Base-by-base conservation (phyloP, 805 yeast species). In the Maudiozyma barnettii region DNA sequence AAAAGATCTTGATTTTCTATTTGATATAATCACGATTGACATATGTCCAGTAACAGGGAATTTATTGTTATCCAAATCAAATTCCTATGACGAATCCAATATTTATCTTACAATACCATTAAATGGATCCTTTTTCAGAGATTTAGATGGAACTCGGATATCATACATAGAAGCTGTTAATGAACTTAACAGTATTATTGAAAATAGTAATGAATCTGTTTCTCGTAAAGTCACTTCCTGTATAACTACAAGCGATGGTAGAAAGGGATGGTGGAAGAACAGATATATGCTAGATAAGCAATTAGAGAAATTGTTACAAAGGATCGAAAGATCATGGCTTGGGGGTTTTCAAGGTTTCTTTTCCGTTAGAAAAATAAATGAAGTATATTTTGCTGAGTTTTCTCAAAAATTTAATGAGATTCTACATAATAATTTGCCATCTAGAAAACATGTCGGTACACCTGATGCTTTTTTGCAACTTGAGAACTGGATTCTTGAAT, bases 301-400 rank as follows among this genome's bases (percentile, higher is more conserved):
- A 42, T 58, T 91, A 45, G 61, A 73, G 37, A 63, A 61, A 1
- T 62, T 89, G n/a, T 59, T 91, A n/a, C 55, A 60, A 1, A 68
- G 69, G 30, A 73, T 86, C 8, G 91, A 87, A 46, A 61, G 62
- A 20, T 66, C 69, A 47, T 86, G 96, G 90, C 66, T 91, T 35
- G 88, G 91, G 13, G 95, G 91, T 0, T 84, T 88, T 53, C 67
- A 67, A 45, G 81, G 89, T 0, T 58, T 87, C 2, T 82, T 90
- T 58, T 66, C 69, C 38, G 65, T 67, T 1, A 51, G 51, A 8
- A 54, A 55, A 2, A 52, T 66, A 1, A 61, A 68, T 14, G 47
- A 52, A 9, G 55, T 51, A 0, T 54, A 54, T 7, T 53, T 70
- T 13, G 47, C 46, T 2, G 45, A 51, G 9, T 76, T 81, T 51